phyloP scores from a whole-genome alignment of 257 asterid genomes.

The Primulina tabacum region DNA sequence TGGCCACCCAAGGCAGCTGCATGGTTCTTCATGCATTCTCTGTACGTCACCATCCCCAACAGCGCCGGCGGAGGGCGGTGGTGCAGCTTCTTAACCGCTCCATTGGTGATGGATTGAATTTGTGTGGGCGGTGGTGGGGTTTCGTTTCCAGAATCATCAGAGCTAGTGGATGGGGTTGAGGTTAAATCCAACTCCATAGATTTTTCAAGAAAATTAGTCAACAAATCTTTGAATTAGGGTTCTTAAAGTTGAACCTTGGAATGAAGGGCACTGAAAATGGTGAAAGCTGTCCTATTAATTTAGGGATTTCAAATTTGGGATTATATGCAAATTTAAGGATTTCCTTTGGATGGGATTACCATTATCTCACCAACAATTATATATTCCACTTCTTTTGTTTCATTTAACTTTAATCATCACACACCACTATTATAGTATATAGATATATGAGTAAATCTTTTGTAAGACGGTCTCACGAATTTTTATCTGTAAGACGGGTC shows the following conservation, averaged over 20 bases:
- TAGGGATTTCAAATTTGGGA: too few relatives aligned
- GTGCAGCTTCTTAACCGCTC: conserved; percentile 27
- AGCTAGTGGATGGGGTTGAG: conserved; percentile 44
- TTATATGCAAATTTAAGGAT: too few relatives aligned
- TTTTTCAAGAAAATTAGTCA: conserved; percentile 12
- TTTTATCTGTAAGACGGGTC: too few relatives aligned
- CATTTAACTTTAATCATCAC: too few relatives aligned
- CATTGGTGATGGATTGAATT: conserved; percentile 33
- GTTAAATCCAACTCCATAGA: conserved; percentile 43
- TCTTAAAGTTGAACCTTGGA: background rate
- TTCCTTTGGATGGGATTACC: too few relatives aligned
- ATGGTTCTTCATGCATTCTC: conserved; percentile 71
- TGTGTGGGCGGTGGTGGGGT: conserved; percentile 53
- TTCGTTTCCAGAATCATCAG: conserved; percentile 49
- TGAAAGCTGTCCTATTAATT: too few relatives aligned
- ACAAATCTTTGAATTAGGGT: conserved; percentile 26
- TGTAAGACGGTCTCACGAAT: too few relatives aligned
- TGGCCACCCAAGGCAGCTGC: conserved; percentile 67
- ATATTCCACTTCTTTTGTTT: too few relatives aligned
- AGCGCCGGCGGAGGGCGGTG: conserved; percentile 22
- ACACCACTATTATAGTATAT: too few relatives aligned
- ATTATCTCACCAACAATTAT: too few relatives aligned
- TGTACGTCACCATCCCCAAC: conserved; percentile 24
- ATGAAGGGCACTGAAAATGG: too few relatives aligned
- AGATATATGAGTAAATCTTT: too few relatives aligned